These are phyloP conservation scores for Suaeda aralocaspica DNA, from an alignment of 148 eudicot genomes.

Conservation along the genomic window DNA sequence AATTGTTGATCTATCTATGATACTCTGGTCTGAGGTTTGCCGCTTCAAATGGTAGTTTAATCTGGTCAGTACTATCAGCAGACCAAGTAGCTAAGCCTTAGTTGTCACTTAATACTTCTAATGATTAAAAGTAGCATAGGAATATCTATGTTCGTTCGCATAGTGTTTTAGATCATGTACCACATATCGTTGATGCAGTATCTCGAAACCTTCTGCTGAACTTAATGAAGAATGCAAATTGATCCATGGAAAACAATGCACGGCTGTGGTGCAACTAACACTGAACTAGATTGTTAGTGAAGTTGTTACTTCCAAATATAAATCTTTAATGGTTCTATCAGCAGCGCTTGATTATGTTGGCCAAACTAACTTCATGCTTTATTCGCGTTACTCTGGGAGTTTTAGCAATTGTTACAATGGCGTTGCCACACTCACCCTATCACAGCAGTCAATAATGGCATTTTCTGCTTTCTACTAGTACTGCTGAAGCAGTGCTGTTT, in stretches of 20 bases:
- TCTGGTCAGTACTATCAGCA: not conserved
- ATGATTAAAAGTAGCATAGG: not conserved
- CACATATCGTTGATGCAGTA: not conserved
- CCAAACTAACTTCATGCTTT: not conserved
- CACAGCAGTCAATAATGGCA: not conserved
- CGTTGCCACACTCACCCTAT: not conserved
- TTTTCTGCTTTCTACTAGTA: not conserved
- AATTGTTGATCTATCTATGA: not conserved
- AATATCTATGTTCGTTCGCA: not conserved
- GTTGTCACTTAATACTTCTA: not conserved
- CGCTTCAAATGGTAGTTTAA: not conserved
- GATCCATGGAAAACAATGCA: not conserved
- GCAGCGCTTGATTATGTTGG: not conserved
- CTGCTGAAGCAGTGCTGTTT: slow-evolving; percentile 7
- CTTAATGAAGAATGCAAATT: not conserved
- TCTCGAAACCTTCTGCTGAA: not conserved
- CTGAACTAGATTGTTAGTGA: not conserved
- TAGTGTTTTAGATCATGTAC: not conserved
- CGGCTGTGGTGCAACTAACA: not conserved
- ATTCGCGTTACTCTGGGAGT: not conserved
- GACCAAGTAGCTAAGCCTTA: not conserved
- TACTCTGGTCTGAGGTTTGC: not conserved
- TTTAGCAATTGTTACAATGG: not conserved
- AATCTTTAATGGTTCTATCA: too few species aligned
- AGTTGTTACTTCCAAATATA: not conserved